These are phyloP conservation scores for Mortierella sp. DNA, from an alignment of 371 early-diverging fungal genomes.

Conservation along the genomic window DNA sequence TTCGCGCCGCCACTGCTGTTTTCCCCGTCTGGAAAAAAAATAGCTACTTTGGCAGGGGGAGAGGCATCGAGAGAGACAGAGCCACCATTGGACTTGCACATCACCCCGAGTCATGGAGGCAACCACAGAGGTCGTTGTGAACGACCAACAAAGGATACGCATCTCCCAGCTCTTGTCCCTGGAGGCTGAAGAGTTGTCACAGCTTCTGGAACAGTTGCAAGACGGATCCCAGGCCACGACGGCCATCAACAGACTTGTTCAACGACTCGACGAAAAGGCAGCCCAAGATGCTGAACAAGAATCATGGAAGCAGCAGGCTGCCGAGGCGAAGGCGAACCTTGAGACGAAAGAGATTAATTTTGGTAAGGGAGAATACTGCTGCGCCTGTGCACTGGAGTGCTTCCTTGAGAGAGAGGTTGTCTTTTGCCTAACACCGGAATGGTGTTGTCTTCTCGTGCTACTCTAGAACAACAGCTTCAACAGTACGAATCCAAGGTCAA, in stretches of 20 bases:
- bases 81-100: no score
- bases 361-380: constrained; percentile 2
- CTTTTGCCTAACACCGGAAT: not conserved
- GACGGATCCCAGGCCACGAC: constrained; percentile 8
- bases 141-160: constrained; percentile 42
- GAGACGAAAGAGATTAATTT: constrained; percentile 10
- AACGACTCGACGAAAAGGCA: constrained; percentile 28
- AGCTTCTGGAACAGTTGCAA: constrained; percentile 28
- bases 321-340: constrained; percentile 33
- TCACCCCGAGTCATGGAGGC: constrained; percentile 48
- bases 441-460: no score
- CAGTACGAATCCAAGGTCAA: constrained; percentile 42
- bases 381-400: not conserved
- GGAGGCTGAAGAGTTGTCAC: constrained; percentile 30
- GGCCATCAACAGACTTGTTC: constrained; percentile 21
- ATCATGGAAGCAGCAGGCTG: constrained; percentile 37
- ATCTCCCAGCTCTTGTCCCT: constrained; percentile 32
- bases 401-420: no score
- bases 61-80: no score
- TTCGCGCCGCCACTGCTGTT: no score
- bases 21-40: no score
- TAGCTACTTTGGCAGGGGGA: no score
- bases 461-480: constrained; percentile 48
- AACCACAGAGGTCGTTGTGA: constrained; percentile 9
- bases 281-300: constrained; percentile 16